These are phyloP conservation scores for Aspergillus sp. DNA, from an alignment of 2,329 filamentous ascomycete species.

Conservation along the genomic window DNA sequence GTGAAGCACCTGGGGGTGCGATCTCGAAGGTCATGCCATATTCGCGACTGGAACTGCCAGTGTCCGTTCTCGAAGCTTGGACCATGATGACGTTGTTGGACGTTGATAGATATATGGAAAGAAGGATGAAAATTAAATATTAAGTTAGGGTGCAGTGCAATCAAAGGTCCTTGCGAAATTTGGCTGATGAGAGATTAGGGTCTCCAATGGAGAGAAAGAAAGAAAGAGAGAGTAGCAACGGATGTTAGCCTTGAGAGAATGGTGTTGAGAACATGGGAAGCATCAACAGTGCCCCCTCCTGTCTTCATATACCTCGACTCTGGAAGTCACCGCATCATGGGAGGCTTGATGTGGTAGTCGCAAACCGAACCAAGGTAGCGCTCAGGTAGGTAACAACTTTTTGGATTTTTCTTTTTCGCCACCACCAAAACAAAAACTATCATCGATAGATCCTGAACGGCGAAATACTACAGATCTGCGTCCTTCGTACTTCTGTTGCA, in stretches of 20 bases:
- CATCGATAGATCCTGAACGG: constrained; percentile 9
- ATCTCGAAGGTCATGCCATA: constrained; percentile 32
- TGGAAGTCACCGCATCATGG: not conserved
- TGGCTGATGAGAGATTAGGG: too few relatives aligned
- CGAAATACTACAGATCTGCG: constrained; percentile 7
- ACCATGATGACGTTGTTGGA: constrained; percentile 19
- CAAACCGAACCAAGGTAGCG: not conserved
- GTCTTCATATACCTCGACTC: not conserved
- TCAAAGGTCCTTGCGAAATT: too few relatives aligned
- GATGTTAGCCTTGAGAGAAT: not conserved
- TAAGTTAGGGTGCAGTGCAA: too few relatives aligned
- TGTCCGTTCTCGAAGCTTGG: constrained; percentile 3
- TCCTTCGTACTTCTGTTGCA: not conserved
- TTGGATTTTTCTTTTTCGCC: constrained; percentile 9
- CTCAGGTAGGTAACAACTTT: not conserved
- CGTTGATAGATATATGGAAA: not conserved
- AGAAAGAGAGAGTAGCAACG: not conserved
- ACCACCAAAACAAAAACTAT: constrained; percentile 7
- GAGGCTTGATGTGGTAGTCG: not conserved
- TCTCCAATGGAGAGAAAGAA: not conserved
- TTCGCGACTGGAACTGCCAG: constrained; percentile 24
- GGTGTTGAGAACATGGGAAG: not conserved
- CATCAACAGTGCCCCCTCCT: not conserved
- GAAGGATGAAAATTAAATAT: not conserved
- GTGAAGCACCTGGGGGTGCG: constrained; percentile 25